These are phyloP conservation scores for Coemansia sp. DNA, from an alignment of 192 early-diverging fungal genomes.

Conservation along the genomic window DNA sequence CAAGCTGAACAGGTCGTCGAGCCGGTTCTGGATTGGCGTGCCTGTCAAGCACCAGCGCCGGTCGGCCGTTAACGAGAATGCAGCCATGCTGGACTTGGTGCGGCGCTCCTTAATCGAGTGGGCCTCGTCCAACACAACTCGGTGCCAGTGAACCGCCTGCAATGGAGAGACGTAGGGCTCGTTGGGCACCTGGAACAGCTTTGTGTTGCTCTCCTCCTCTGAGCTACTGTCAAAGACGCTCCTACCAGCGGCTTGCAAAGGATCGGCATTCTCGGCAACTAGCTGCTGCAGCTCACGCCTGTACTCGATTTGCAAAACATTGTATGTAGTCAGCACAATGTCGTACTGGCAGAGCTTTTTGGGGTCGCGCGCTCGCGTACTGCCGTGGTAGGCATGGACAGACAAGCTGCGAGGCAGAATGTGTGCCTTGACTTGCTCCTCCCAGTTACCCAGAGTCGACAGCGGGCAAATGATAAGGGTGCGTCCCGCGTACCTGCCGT, in stretches of 20 bases:
- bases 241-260: neutral
- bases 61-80: slow-evolving; percentile 61
- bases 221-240: slow-evolving; percentile 30
- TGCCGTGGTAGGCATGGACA: slow-evolving; percentile 65
- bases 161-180: slow-evolving; percentile 46
- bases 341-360: slow-evolving; percentile 57
- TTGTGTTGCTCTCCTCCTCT: slow-evolving; percentile 28
- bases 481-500: slow-evolving; percentile 46
- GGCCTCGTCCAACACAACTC: slow-evolving; percentile 92
- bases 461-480: slow-evolving; percentile 73
- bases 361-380: slow-evolving; percentile 45
- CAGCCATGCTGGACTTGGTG: slow-evolving; percentile 72
- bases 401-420: slow-evolving; percentile 31
- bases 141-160: slow-evolving; percentile 69
- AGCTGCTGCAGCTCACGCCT: slow-evolving; percentile 31
- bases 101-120: slow-evolving; percentile 84
- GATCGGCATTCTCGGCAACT: neutral
- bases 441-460: slow-evolving; percentile 71
- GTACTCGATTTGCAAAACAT: slow-evolving; percentile 60
- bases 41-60: slow-evolving; percentile 90
- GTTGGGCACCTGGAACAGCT: slow-evolving; percentile 29
- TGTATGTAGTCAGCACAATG: slow-evolving; percentile 73
- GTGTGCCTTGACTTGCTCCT: slow-evolving; percentile 62
- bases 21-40: slow-evolving; percentile 83
- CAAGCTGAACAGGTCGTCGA: slow-evolving; percentile 84